Evolutionary conservation across 257 asterid species (phyloP).

Genomic region (Solanum clarkiae): DNA sequence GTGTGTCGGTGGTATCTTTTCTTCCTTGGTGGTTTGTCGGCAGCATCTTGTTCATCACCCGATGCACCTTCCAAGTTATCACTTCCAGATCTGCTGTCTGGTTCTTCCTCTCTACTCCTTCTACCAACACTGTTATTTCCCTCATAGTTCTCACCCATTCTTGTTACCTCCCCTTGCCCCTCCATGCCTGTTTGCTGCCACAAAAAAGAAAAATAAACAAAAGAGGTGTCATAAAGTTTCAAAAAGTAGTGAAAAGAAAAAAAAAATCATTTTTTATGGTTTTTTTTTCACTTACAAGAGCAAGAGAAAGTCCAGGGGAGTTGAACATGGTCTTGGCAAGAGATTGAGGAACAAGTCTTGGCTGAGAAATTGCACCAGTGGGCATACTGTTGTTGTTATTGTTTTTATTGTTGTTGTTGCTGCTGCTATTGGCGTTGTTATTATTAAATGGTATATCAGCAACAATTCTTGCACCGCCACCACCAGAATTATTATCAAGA

Average conservation of each 20-base stretch:
- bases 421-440: conserved; percentile 5
- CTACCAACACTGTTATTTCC: conserved; percentile 30
- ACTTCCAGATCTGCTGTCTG: conserved; percentile 98
- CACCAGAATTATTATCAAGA: conserved; percentile 57
- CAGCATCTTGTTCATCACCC: conserved; percentile 75
- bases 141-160: conserved; percentile 41
- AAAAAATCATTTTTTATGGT: background rate
- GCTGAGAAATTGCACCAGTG: conserved; percentile 37
- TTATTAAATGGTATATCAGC: conserved; percentile 35
- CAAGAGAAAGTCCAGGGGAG: conserved; percentile 90
- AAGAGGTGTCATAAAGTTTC: background rate
- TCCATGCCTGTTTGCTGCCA: conserved; percentile 68
- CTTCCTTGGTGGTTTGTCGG: conserved; percentile 63
- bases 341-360: conserved; percentile 41
- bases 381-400: conserved; percentile 24
- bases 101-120: conserved; percentile 77
- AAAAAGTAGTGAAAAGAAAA: background rate
- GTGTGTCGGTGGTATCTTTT: conserved; percentile 98
- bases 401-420: background rate
- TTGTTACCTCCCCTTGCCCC: conserved; percentile 52
- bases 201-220: background rate
- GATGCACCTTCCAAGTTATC: conserved; percentile 82
- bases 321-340: conserved; percentile 54
- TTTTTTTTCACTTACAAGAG: conserved; percentile 39
- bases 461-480: conserved; percentile 50